A percentile compares a stretch with the other conserved stretches of the same genome.
phyloP scores from a whole-genome alignment of 1,139 yeast species.

The Blastobotrys serpentis region DNA sequence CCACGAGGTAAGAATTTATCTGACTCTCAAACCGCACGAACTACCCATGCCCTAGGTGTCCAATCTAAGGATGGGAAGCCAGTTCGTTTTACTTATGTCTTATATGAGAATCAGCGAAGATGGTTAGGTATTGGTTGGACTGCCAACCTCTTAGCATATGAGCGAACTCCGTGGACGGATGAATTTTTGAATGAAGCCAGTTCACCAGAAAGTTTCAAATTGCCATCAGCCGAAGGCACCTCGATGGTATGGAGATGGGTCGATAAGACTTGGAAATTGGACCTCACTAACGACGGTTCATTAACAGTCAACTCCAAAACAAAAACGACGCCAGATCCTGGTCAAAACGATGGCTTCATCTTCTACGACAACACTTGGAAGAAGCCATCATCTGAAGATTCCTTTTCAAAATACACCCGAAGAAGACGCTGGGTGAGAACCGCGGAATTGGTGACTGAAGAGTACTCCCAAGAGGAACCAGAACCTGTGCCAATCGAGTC shows the following conservation, averaged over 20 bases:
- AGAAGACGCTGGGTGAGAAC: slow-evolving; percentile 94
- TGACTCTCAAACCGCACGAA: slow-evolving; percentile 26
- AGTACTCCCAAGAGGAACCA: background rate
- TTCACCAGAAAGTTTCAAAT: slow-evolving; percentile 68
- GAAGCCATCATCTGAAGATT: slow-evolving; percentile 81
- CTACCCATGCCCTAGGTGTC: slow-evolving; percentile 47
- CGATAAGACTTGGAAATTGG: slow-evolving; percentile 87
- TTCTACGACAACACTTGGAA: slow-evolving; percentile 95
- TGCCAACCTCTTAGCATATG: slow-evolving; percentile 81
- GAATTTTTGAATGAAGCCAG: slow-evolving; percentile 86
- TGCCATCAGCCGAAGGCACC: slow-evolving; percentile 70
- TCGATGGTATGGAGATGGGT: slow-evolving; percentile 94
- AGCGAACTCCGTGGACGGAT: slow-evolving; percentile 96
- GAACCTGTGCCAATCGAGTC: slow-evolving; percentile 14
- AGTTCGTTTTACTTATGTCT: slow-evolving; percentile 83
- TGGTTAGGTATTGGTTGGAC: slow-evolving; percentile 99
- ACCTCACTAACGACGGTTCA: slow-evolving; percentile 84
- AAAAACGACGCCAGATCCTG: slow-evolving; percentile 75
- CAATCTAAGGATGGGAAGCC: slow-evolving; percentile 61
- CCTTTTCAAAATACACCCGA: slow-evolving; percentile 87
- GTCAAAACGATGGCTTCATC: slow-evolving; percentile 78
- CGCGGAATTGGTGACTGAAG: slow-evolving; percentile 64
- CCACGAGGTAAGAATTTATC: slow-evolving; percentile 31
- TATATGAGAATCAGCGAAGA: slow-evolving; percentile 94
- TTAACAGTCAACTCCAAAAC: slow-evolving; percentile 63